These are phyloP conservation scores for Saccharomycopsis fodiens DNA, from an alignment of 805 yeast genomes.

Conservation along the genomic window DNA sequence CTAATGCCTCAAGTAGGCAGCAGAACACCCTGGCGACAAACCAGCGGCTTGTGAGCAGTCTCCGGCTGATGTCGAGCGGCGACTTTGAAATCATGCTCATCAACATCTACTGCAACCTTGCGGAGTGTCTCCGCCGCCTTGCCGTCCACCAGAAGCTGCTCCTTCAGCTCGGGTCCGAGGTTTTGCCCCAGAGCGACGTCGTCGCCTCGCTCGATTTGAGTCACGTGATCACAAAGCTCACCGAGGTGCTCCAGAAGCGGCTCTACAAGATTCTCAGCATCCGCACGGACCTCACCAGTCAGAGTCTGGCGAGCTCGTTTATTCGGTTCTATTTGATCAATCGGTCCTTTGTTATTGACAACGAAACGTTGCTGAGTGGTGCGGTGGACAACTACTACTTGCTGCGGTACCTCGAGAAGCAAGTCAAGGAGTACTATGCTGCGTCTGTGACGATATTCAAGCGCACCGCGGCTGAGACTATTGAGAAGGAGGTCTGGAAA, in stretches of 20 bases:
- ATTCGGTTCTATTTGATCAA: conserved; percentile 58
- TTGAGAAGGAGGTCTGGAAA: conserved; percentile 75
- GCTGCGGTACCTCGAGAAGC: conserved; percentile 15
- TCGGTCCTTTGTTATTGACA: conserved; percentile 66
- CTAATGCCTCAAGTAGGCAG: conserved; percentile 8
- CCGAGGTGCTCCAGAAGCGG: conserved; percentile 66
- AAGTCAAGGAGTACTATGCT: conserved; percentile 13
- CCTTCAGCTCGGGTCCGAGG: conserved; percentile 58
- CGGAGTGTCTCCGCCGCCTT: conserved; percentile 68
- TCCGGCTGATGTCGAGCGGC: conserved; percentile 59
- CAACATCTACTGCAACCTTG: conserved; percentile 50
- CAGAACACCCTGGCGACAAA: not conserved
- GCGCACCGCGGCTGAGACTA: conserved; percentile 18
- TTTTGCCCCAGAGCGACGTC: conserved; percentile 26
- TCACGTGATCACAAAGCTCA: conserved; percentile 54
- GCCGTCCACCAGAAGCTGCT: conserved; percentile 73
- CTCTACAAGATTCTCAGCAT: conserved; percentile 72
- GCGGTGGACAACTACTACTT: conserved; percentile 6
- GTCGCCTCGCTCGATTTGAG: conserved; percentile 53
- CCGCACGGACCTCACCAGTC: conserved; percentile 51
- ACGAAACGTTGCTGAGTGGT: conserved; percentile 50
- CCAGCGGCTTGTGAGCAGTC: conserved; percentile 34
- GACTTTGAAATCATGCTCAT: conserved; percentile 71
- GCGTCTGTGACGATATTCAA: conserved; percentile 15
- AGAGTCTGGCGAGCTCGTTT: conserved; percentile 57